Evolutionary conservation across 768 basidiomycete genomes (phyloP).

Genomic region (Sporobolomyces phaffii): DNA sequence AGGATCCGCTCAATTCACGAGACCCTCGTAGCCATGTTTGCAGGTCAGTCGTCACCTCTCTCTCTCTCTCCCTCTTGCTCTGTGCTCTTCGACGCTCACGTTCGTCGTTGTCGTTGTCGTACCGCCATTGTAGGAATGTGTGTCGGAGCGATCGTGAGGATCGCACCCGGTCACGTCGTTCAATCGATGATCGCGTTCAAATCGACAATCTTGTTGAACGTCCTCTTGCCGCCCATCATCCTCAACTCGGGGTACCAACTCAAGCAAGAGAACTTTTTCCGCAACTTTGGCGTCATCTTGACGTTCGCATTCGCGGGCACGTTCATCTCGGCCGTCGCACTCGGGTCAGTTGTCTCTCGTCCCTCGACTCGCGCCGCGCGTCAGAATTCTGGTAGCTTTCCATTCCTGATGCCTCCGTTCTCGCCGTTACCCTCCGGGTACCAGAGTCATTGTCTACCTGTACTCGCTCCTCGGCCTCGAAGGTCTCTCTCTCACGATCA

Average conservation of each 20-base stretch:
- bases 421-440: background rate
- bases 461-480: conserved; percentile 91
- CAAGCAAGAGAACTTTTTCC: conserved; percentile 96
- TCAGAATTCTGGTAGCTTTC: too few species aligned
- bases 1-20: conserved; percentile 92
- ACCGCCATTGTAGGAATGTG: conserved; percentile 62
- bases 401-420: too few species aligned
- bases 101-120: background rate
- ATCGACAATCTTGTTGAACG: conserved; percentile 94
- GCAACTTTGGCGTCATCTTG: conserved; percentile 87
- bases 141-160: conserved; percentile 81
- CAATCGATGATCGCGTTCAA: conserved; percentile 74
- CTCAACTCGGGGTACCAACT: conserved; percentile 96
- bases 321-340: conserved; percentile 89
- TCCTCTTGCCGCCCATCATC: conserved; percentile 96
- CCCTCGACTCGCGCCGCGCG: too few species aligned
- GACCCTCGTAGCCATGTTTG: conserved; percentile 88
- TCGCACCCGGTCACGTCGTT: conserved; percentile 89
- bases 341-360: conserved; percentile 63
- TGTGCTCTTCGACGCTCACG: too few species aligned
- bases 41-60: conserved; percentile 49
- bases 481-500: conserved; percentile 70
- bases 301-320: conserved; percentile 88
- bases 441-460: conserved; percentile 82
- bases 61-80: background rate